Evolutionary conservation across 2,329 filamentous ascomycete species (phyloP).

Genomic region (Calonectria pseudoreteaudii): DNA sequence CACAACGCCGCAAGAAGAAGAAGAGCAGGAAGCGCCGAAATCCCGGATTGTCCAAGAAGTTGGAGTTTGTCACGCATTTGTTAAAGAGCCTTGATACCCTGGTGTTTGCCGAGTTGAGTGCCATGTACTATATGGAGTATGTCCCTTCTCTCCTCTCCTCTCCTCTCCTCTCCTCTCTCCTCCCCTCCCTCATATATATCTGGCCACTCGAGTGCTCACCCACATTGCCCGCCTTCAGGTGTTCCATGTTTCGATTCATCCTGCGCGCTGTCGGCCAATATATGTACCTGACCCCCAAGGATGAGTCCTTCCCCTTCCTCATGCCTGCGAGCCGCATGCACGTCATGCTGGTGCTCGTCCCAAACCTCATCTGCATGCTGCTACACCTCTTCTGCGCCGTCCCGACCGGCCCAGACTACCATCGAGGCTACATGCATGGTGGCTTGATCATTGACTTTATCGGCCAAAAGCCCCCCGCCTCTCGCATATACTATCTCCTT

Average conservation of each 20-base stretch:
- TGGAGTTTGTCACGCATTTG: conserved; percentile 70
- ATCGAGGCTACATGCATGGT: conserved; percentile 75
- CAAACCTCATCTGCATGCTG: conserved; percentile 71
- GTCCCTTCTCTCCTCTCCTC: conserved; percentile 36
- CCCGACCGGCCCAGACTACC: conserved; percentile 68
- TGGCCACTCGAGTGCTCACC: conserved; percentile 7
- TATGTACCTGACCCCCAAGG: conserved; percentile 73
- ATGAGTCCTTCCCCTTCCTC: conserved; percentile 66
- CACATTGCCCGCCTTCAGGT: conserved; percentile 55
- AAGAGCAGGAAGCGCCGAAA: conserved; percentile 52
- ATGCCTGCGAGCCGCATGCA: conserved; percentile 68
- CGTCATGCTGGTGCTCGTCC: conserved; percentile 67
- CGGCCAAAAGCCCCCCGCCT: conserved; percentile 72
- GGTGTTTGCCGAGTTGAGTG: conserved; percentile 73
- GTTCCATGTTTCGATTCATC: conserved; percentile 72
- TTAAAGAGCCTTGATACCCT: conserved; percentile 71
- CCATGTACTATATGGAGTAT: conserved; percentile 79
- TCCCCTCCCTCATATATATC: conserved; percentile 5
- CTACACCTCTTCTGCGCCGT: conserved; percentile 68
- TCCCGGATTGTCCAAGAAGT: conserved; percentile 65
- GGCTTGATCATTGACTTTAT: conserved; percentile 76
- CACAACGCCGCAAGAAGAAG: conserved; percentile 51
- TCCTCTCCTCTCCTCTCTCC: too few relatives aligned
- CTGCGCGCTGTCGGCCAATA: conserved; percentile 70
- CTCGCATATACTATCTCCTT: conserved; percentile 65